Conservation (phyloP, 208 protist genomes). For the Trypanosoma conorhini region DNA sequence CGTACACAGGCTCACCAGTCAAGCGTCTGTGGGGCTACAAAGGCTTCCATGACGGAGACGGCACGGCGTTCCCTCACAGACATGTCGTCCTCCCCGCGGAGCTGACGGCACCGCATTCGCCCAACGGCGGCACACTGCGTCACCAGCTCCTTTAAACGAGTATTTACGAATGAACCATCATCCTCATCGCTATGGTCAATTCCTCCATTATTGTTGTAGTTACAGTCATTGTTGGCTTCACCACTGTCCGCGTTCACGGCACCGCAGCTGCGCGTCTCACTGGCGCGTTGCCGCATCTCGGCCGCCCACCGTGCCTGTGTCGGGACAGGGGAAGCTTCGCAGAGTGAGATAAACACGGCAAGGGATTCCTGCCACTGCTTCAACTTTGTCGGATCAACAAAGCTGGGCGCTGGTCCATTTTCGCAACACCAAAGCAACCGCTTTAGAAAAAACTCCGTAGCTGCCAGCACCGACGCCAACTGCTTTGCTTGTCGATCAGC, state of each 20-base stretch:
- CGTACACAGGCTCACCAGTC: slow-evolving; percentile 50
- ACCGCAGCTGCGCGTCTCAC: neutral
- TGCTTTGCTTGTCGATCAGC: slow-evolving; percentile 39
- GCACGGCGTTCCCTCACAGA: slow-evolving; percentile 17
- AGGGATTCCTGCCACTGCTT: slow-evolving; percentile 11
- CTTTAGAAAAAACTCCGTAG: slow-evolving; percentile 41
- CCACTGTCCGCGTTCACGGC: neutral
- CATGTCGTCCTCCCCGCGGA: neutral
- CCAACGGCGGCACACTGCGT: slow-evolving; percentile 39
- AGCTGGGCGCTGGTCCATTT: neutral
- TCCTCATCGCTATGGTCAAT: slow-evolving; percentile 25
- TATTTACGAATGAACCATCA: slow-evolving; percentile 59
- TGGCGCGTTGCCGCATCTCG: slow-evolving; percentile 2
- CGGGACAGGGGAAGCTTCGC: slow-evolving; percentile 48
- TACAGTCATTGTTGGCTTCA: neutral
- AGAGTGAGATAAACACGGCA: slow-evolving; percentile 46
- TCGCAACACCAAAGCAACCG: slow-evolving; percentile 7
- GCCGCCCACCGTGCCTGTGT: slow-evolving; percentile 39
- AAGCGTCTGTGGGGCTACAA: slow-evolving; percentile 42
- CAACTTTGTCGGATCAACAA: slow-evolving; percentile 10
- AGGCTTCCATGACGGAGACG: slow-evolving; percentile 33
- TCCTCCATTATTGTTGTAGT: neutral
- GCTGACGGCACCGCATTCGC: slow-evolving; percentile 27
- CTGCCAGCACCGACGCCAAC: slow-evolving; percentile 41
- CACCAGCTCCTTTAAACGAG: slow-evolving; percentile 47